Evolutionary conservation across 176 grass and related monocot genomes (phyloP).

Genomic region (Neostapfia colusana): DNA sequence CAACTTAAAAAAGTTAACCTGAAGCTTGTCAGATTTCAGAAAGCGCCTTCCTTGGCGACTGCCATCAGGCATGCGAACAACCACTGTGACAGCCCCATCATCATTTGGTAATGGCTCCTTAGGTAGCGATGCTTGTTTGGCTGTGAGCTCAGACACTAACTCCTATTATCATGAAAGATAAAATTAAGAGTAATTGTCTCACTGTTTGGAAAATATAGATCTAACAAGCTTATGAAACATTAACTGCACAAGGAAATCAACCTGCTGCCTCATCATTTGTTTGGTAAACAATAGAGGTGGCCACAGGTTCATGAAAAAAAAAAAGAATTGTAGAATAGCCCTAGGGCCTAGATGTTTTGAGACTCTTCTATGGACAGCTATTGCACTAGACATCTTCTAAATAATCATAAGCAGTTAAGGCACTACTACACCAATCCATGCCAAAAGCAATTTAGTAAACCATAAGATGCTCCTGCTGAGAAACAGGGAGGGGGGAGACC

Average conservation of each 20-base stretch:
- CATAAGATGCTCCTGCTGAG: too few relatives aligned
- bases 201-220: background rate
- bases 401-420: background rate
- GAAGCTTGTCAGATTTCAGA: constrained; percentile 89
- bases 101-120: constrained; percentile 73
- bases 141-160: constrained; percentile 70
- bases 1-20: constrained; percentile 48
- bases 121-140: constrained; percentile 78
- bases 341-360: background rate
- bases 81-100: constrained; percentile 74
- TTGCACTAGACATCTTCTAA: background rate
- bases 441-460: constrained; percentile 9
- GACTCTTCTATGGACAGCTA: background rate
- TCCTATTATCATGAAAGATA: constrained; percentile 54
- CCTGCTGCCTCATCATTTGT: constrained; percentile 4
- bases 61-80: constrained; percentile 92
- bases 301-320: constrained; percentile 2
- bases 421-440: background rate
- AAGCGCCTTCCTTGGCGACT: constrained; percentile 72
- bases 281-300: background rate
- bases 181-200: background rate
- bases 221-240: constrained; percentile 19
- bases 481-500: too few relatives aligned
- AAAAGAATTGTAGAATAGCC: too few relatives aligned
- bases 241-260: constrained; percentile 15